Evolutionary conservation across 345 rosid species (phyloP).

Genomic region (Limnanthes douglasii): DNA sequence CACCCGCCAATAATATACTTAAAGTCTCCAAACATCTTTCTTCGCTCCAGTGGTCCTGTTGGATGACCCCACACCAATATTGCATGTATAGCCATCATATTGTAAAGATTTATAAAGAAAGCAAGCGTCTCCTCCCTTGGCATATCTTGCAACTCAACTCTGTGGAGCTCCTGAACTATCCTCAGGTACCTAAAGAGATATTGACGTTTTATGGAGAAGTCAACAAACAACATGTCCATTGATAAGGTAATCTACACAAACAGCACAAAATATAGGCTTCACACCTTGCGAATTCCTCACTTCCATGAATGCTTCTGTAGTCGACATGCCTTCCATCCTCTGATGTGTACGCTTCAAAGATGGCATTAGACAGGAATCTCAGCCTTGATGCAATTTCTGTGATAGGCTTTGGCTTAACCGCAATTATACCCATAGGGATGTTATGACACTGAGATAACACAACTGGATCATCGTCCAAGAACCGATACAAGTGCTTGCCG

Average conservation of each 20-base stretch:
- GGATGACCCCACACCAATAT: slow-evolving; percentile 65
- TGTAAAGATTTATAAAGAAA: slow-evolving; percentile 72
- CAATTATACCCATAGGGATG: slow-evolving; percentile 68
- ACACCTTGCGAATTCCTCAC: slow-evolving; percentile 92
- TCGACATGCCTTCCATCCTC: slow-evolving; percentile 76
- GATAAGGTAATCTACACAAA: slow-evolving; percentile 1
- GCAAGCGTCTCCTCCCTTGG: slow-evolving; percentile 69
- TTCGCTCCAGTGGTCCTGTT: slow-evolving; percentile 53
- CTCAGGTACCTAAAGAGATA: slow-evolving; percentile 43
- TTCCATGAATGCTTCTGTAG: slow-evolving; percentile 82
- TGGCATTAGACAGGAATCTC: slow-evolving; percentile 41
- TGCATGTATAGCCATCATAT: slow-evolving; percentile 84
- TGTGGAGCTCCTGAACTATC: slow-evolving; percentile 67
- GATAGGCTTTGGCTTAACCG: slow-evolving; percentile 55
- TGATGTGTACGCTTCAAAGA: slow-evolving; percentile 64
- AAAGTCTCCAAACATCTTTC: slow-evolving; percentile 58
- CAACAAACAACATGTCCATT: slow-evolving; percentile 1
- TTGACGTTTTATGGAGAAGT: not conserved
- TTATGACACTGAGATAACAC: slow-evolving; percentile 72
- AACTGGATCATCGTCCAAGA: slow-evolving; percentile 56
- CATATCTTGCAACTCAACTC: slow-evolving; percentile 51
- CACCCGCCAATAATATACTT: slow-evolving; percentile 67
- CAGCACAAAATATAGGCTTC: slow-evolving; percentile 4
- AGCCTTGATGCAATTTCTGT: slow-evolving; percentile 58
- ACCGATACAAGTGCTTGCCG: slow-evolving; percentile 68